Evolutionary conservation across 2,329 filamentous ascomycete species (phyloP).

Genomic region (Aspergillus amoenus): DNA sequence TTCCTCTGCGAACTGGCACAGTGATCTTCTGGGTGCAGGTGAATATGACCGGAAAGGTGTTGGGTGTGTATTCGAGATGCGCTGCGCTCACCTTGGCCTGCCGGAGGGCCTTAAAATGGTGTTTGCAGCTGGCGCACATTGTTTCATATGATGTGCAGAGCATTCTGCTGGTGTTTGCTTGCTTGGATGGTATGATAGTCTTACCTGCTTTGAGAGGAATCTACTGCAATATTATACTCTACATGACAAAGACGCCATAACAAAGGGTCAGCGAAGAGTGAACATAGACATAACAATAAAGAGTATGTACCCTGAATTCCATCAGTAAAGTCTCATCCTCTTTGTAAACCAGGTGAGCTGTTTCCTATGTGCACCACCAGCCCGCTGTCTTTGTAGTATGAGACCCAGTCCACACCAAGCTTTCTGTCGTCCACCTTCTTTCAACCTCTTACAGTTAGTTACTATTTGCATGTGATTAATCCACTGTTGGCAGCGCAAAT

Average conservation of each 20-base stretch:
- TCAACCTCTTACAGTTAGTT: too few species aligned
- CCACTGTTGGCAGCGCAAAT: too few species aligned
- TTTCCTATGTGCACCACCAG: too few species aligned
- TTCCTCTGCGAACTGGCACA: not conserved
- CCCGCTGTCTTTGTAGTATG: too few species aligned
- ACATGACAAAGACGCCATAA: too few species aligned
- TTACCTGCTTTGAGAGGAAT: not conserved
- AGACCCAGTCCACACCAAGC: too few species aligned
- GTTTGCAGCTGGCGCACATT: not conserved
- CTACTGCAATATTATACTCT: not conserved
- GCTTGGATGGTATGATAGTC: not conserved
- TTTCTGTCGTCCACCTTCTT: too few species aligned
- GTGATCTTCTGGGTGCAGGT: not conserved
- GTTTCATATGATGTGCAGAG: not conserved
- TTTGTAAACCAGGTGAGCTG: too few species aligned
- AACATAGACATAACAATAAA: too few species aligned
- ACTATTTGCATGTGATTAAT: too few species aligned
- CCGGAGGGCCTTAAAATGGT: not conserved
- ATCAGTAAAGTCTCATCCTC: too few species aligned
- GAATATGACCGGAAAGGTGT: not conserved
- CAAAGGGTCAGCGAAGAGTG: too few species aligned
- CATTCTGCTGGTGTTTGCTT: not conserved
- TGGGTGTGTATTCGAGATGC: not conserved
- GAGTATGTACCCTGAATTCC: accelerated
- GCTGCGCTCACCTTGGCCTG: not conserved